Base-by-base conservation (phyloP, 2,329 filamentous ascomycete species). In the Penicillium sp. region DNA sequence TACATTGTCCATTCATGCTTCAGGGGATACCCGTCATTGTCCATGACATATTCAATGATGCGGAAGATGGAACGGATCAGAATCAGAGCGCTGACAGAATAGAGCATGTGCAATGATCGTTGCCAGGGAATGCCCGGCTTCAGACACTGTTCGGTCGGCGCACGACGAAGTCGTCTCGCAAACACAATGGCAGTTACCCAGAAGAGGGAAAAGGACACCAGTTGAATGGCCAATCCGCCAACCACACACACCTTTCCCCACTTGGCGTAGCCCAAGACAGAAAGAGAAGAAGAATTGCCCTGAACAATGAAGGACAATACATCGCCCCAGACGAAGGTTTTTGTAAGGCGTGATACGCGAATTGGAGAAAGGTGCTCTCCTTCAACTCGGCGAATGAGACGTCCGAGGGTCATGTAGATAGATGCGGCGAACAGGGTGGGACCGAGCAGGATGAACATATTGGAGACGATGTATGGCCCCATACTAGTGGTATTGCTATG, bases 361-460 rank as follows among this genome's bases (percentile, higher is more conserved):
- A 81, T 76, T 62, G 79, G 69, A 4, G 78, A 70, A 8, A 70
- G 68, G 8, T 73, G 66, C 52, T 79, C 78, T 31, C 67, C 75
- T 7, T 76, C 65, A 5, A 76, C 67, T 38, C 73, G 61, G 21
- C 71, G 68, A 13, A 81, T 75, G 36, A 81, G 71, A 8, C 79
- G 75, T 31, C 74, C 76, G 36, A 81, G 74, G 14, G 73, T 69
- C 67, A 80, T 82, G 61, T 82, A 82, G 57, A 81, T 77, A 0
- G 75, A 74, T 13, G 80, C 80, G 16, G 79, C 79, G 57, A 80
- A 77, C 47, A 81, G 75, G 3, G 76, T 76, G 1, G 79, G 80
- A 1, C 76, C 78, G 22, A 82, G 71, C 4, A 82, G 72, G 44
- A 81, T 71, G 60, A 81, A 72, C 32, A 80, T 58, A 16, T 67